Evolutionary conservation across 2,329 filamentous ascomycete species (phyloP).

Genomic region (Amphichorda felina): DNA sequence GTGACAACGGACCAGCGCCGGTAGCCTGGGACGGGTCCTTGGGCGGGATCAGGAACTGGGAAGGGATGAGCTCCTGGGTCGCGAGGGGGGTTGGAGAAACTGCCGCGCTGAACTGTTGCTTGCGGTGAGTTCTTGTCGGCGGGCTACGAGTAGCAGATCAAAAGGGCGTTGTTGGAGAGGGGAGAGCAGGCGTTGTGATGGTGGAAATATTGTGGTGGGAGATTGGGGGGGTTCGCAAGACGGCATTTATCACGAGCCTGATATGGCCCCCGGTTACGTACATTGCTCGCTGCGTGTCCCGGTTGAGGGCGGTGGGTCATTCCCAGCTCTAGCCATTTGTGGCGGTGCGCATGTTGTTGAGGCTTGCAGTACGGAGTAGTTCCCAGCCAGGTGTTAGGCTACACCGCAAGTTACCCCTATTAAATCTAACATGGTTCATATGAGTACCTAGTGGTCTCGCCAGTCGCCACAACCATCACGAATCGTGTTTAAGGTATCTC

Average conservation of each 20-base stretch:
- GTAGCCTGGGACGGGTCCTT: background rate
- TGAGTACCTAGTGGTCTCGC: no score
- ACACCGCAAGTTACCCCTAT: no score
- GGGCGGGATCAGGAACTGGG: background rate
- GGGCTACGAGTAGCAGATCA: no score
- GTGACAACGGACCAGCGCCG: background rate
- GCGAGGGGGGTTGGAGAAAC: background rate
- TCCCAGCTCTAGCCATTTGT: slow-evolving; percentile 4
- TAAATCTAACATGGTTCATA: no score
- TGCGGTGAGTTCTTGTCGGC: background rate
- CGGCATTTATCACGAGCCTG: slow-evolving; percentile 5
- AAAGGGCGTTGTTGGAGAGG: no score
- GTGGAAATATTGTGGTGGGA: background rate
- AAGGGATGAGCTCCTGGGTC: slow-evolving; percentile 3
- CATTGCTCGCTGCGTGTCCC: background rate
- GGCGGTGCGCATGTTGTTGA: slow-evolving; percentile 2
- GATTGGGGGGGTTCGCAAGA: slow-evolving; percentile 2
- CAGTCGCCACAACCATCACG: no score
- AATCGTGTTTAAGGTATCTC: no score
- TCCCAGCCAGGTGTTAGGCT: no score
- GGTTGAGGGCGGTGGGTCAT: background rate
- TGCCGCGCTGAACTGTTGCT: background rate
- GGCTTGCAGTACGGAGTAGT: no score
- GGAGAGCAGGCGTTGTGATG: background rate
- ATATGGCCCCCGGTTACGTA: background rate